A percentile compares a stretch with the other conserved stretches of the same genome.
Conservation (phyloP, 306 rosid genomes). For the Cucumis sativus region Cucumber_9930_V3 NC_026660.2:26870001-26870500, state of each 20-base stretch:
- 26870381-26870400: conserved; percentile 25
- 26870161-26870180: conserved; percentile 53
- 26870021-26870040: conserved; percentile 23
- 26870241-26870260: conserved; percentile 22
- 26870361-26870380: conserved; percentile 26
- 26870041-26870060: conserved; percentile 36
- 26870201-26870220: conserved; percentile 26
- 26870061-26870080: conserved; percentile 29
- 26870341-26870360: conserved; percentile 19
- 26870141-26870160: conserved; percentile 36
- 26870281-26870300: conserved; percentile 20
- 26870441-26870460: not conserved
- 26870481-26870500: not conserved
- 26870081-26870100: conserved; percentile 26
- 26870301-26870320: conserved; percentile 14
- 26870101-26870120: conserved; percentile 56
- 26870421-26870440: not conserved
- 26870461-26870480: not conserved
- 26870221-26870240: conserved; percentile 24
- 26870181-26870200: conserved; percentile 33
- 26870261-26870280: conserved; percentile 26
- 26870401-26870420: not conserved
- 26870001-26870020: conserved; percentile 19
- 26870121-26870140: conserved; percentile 18
- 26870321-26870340: conserved; percentile 31